Base-by-base conservation (phyloP, 495 filamentous ascomycete species). In the Ramalina intermedia region DNA sequence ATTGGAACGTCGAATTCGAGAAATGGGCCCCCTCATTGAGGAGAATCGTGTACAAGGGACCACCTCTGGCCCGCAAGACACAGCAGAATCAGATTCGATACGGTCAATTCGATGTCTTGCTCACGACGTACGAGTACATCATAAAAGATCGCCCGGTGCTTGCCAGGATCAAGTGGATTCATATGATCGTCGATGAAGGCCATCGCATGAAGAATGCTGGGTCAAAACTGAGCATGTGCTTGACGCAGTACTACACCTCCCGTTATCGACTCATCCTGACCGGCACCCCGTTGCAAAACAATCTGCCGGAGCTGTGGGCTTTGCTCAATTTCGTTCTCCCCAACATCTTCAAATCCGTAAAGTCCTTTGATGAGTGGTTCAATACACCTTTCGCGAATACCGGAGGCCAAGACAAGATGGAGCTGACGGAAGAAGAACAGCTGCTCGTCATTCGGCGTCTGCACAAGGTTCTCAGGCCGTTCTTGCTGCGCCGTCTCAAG, bases 181-280 rank as follows among this genome's bases (percentile, higher is more conserved):
- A 98, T 67, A 96, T 98, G 91, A 95, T 98, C 54, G 94, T 98
- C 47, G 91, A 98, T 56, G 91, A 98, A 71, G 91, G 91, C 65
- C 91, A 98, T 66, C 88, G 91, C 59, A 98, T 98, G 91, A 98
- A 98, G 76, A 98, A 98, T 65, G 71, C 85, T n/a, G 81, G 87
- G 53, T 98, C 91, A 14, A 98, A 98, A 67, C 74, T 98, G 56
- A 95, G 86, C 66, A 86, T 81, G 58, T 96, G 90, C 1, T 79
- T 98, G 50, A 90, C 90, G 40, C 80, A 86, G 40, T 96, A 96
- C 68, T 98, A 98, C 69, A 81, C 67, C 62, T 94, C 88, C 23
- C 80, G 91, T 16, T 98, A 90, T 67, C 87, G 91, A 56, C 77
- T 98, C 47, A 98, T 98, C 63, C 74, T 98, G 58, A 98, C 91